Evolutionary conservation across 1,284 basidiomycete genomes (phyloP).

Genomic region (Ceratobasidium sp.): DNA sequence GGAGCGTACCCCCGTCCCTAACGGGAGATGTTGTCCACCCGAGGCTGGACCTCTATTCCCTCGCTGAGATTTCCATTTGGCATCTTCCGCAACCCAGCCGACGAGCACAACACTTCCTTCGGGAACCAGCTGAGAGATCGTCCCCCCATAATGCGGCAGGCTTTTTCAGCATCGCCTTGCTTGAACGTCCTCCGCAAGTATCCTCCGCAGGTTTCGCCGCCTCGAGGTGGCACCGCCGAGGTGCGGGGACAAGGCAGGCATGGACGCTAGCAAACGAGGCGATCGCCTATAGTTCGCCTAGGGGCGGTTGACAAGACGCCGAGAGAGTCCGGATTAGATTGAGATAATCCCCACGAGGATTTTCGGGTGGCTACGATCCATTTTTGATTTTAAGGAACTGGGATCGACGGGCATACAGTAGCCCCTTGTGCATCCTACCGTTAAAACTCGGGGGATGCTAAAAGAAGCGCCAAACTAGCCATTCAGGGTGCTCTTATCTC

Average conservation of each 20-base stretch:
- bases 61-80: conserved; percentile 1
- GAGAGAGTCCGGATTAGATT: conserved; percentile 12
- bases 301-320: conserved; percentile 1
- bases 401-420: conserved; percentile 9
- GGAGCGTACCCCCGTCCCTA: conserved; percentile 6
- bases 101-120: not conserved
- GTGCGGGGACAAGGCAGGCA: conserved; percentile 15
- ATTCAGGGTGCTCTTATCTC: not conserved
- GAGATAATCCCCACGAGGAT: conserved; percentile 25
- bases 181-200: conserved; percentile 16
- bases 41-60: conserved; percentile 23
- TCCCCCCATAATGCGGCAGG: not conserved
- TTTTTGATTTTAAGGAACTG: conserved; percentile 5
- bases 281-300: not conserved
- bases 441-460: not conserved
- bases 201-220: conserved; percentile 31
- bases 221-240: conserved; percentile 41
- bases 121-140: not conserved
- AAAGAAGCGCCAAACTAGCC: not conserved
- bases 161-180: not conserved
- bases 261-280: conserved; percentile 8
- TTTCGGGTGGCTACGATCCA: conserved; percentile 21
- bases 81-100: conserved; percentile 1
- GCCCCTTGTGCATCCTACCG: not conserved
- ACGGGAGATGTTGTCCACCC: not conserved